Evolutionary conservation across 305 asterid genomes (phyloP).

Genomic region (Fraxinus angustifolia): DNA sequence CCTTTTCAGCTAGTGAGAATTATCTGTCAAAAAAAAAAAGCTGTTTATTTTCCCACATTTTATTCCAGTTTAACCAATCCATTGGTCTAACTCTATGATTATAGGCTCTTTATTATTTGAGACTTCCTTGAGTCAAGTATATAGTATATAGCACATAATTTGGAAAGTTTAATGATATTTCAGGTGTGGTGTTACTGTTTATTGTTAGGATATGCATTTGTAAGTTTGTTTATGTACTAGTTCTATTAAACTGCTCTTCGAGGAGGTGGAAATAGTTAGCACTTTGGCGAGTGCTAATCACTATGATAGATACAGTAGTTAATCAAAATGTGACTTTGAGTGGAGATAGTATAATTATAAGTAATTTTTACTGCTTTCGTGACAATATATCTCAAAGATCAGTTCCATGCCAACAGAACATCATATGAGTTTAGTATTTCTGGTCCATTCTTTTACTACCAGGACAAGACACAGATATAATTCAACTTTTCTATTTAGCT

Average conservation of each 20-base stretch:
- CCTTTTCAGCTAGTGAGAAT: background rate
- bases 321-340: background rate
- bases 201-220: background rate
- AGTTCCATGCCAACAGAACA: conserved; percentile 3
- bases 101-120: background rate
- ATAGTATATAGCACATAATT: background rate
- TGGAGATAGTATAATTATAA: background rate
- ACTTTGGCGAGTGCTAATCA: background rate
- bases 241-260: background rate
- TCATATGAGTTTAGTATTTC: background rate
- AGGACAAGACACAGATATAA: background rate
- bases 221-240: background rate
- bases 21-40: background rate
- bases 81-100: background rate
- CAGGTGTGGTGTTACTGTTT: background rate
- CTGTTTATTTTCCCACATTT: background rate
- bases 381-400: background rate
- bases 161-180: conserved; percentile 1
- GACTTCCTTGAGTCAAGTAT: background rate
- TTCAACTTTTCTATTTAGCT: background rate
- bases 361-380: conserved; percentile 9
- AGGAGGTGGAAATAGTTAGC: background rate
- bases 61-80: conserved; percentile 3
- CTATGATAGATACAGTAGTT: background rate
- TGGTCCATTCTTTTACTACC: background rate